These are phyloP conservation scores for Kuraishia molischiana DNA, from an alignment of 805 yeast species.

Conservation along the genomic window DNA sequence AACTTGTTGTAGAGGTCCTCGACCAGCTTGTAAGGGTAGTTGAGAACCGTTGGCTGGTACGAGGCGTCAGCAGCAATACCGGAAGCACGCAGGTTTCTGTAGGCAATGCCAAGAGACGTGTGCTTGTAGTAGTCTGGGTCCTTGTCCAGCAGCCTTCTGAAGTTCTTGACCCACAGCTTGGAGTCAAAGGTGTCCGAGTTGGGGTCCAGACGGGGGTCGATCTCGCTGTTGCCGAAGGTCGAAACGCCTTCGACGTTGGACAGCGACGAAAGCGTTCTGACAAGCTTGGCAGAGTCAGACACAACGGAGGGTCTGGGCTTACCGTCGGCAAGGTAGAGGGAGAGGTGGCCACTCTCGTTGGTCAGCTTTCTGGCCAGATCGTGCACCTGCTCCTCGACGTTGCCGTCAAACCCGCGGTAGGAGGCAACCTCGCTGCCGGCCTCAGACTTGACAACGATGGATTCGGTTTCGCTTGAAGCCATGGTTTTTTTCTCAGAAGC, in stretches of 20 bases:
- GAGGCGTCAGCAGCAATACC: conserved; percentile 64
- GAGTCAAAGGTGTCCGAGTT: conserved; percentile 46
- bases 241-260: conserved; percentile 39
- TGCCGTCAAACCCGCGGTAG: conserved; percentile 27
- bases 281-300: conserved; percentile 9
- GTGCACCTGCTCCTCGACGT: conserved; percentile 23
- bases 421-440: conserved; percentile 6
- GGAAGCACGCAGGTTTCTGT: conserved; percentile 45
- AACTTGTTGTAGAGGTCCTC: conserved; percentile 16
- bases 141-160: conserved; percentile 38
- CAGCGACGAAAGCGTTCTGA: conserved; percentile 36
- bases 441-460: conserved; percentile 16
- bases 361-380: conserved; percentile 31
- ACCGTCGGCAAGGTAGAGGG: conserved; percentile 3
- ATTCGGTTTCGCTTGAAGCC: conserved; percentile 6
- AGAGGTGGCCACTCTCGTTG: conserved; percentile 4
- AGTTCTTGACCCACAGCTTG: conserved; percentile 58
- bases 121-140: conserved; percentile 61
- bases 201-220: conserved; percentile 46
- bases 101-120: conserved; percentile 47
- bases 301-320: conserved; percentile 3
- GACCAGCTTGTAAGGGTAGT: conserved; percentile 25
- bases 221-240: conserved; percentile 20
- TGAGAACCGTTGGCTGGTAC: conserved; percentile 50
- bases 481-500: background rate